Evolutionary conservation across 257 asterid species (phyloP).

Genomic region (Gardenia jasminoides): DNA sequence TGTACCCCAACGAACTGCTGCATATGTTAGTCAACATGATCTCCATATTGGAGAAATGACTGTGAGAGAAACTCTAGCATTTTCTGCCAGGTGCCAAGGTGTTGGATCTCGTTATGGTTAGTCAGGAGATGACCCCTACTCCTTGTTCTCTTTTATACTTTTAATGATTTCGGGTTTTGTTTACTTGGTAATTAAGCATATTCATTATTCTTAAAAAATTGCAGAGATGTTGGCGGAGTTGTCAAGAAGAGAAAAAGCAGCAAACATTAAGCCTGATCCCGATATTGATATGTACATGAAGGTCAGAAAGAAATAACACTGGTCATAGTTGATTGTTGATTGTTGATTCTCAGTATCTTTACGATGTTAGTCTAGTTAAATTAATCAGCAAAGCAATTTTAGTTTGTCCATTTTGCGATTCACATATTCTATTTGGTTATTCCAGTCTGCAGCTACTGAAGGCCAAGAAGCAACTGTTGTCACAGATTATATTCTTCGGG

Average conservation of each 20-base stretch:
- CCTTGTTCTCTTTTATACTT: neutral
- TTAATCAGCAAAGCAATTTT: neutral
- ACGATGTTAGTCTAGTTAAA: neutral
- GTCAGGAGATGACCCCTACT: conserved; percentile 7
- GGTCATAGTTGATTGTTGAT: neutral
- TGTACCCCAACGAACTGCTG: conserved; percentile 42
- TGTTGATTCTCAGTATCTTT: neutral
- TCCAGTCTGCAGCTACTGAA: conserved; percentile 63
- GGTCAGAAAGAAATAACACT: conserved; percentile 19
- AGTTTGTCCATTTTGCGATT: neutral
- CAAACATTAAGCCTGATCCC: conserved; percentile 51
- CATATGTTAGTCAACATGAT: conserved; percentile 49
- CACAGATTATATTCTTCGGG: conserved; percentile 66
- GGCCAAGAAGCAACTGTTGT: conserved; percentile 65
- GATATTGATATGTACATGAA: conserved; percentile 53
- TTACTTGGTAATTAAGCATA: neutral
- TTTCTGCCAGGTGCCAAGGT: conserved; percentile 75
- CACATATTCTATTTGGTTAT: neutral
- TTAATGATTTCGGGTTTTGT: neutral
- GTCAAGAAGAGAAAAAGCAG: conserved; percentile 53
- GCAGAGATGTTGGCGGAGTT: conserved; percentile 75
- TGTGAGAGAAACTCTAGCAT: conserved; percentile 66
- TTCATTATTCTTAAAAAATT: neutral
- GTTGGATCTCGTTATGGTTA: conserved; percentile 71
- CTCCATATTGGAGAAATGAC: conserved; percentile 73